Evolutionary conservation across 2,329 filamentous ascomycete species (phyloP).

Genomic region (Sclerotinia nivalis): DNA sequence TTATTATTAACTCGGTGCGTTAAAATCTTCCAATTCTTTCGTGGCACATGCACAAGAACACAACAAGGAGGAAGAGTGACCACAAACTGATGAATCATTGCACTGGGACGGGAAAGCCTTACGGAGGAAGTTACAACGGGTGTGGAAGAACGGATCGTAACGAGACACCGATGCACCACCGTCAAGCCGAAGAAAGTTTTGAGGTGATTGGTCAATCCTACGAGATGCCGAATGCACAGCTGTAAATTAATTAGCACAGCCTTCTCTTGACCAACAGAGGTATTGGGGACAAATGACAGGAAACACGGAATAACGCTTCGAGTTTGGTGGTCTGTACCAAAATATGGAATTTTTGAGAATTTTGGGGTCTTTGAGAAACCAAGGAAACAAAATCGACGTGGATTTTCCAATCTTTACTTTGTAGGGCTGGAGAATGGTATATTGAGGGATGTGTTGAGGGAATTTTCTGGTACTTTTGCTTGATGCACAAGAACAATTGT

Average conservation of each 20-base stretch:
- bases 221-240: neutral
- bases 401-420: neutral
- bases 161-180: neutral
- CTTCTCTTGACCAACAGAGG: neutral
- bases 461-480: neutral
- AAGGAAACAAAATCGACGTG: neutral
- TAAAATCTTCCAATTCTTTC: neutral
- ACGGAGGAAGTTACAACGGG: neutral
- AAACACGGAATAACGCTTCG: neutral
- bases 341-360: neutral
- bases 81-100: neutral
- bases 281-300: neutral
- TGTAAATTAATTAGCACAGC: neutral
- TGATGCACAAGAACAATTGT: neutral
- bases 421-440: neutral
- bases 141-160: neutral
- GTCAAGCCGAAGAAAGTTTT: neutral
- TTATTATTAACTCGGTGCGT: neutral
- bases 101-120: neutral
- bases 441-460: neutral
- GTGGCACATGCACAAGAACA: neutral
- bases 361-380: neutral
- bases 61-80: no score
- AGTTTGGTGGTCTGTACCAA: neutral
- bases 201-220: slow-evolving; percentile 1